Evolutionary conservation across 805 yeast genomes (phyloP), one percentile per base, ranked within the genome.

Genomic region (Ogataea allantospora): DNA sequence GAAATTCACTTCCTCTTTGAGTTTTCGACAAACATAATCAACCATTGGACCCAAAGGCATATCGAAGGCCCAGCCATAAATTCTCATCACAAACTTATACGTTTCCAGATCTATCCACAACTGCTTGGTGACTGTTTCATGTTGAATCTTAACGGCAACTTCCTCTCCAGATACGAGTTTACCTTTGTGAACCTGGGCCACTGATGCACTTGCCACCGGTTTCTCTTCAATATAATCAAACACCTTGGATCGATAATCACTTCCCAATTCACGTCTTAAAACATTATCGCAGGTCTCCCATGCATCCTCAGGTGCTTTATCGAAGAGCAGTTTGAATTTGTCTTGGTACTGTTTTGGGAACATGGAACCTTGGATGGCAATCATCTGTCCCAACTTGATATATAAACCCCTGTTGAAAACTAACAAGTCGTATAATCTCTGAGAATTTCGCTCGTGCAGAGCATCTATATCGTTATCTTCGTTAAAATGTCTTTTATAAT

Each of bases 301-400:
- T 1, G 64, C 38, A 50, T 78, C 84, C 7, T 57, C 55, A 0
- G 88, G 87, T 1, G 91, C 93, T 33, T 70, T 66, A 54, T 84
- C 93, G 50, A 81, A 84, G 33, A 84, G 60, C 40, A 63, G 58
- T 10, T 69, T 64, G 53, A 84, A 79, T 50, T 73, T 62, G 27
- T 65, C 70, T 47, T 78, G 86, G 58, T 66, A 83, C 14, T 77
- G 81, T 23, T 65, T 58, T 2, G 95, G 95, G 46, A 84, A 75
- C 51, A 81, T 66, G 18, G 71, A 62, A 1, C 87, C 79, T 55
- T 85, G 93, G 52, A 83, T 77, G 2, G 93, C 91, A 30, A 84
- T 70, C 35, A 85, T 80, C 66, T 84, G 93, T 16, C 93, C 95
- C 48, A 82, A 59, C 56, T 84, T 84, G 56, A 85, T 79, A 54